Conservation (phyloP, 768 basidiomycete species). For the Suillus sp. region DNA sequence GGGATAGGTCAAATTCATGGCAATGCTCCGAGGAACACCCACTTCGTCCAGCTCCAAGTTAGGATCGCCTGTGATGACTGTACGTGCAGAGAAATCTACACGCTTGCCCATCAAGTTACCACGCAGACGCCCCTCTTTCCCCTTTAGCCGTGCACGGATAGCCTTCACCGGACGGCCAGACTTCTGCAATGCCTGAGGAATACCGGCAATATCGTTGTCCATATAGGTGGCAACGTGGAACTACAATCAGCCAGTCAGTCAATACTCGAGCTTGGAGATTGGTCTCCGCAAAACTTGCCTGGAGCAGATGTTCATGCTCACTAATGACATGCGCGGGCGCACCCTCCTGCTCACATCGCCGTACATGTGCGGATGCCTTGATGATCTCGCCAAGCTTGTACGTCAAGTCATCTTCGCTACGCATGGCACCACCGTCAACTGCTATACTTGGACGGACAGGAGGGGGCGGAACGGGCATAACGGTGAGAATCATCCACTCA, state of each 20-base stretch:
- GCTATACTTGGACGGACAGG: constrained; percentile 98
- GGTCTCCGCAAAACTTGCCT: constrained; percentile 52
- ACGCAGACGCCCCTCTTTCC: constrained; percentile 96
- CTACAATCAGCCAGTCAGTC: constrained; percentile 39
- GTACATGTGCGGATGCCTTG: constrained; percentile 90
- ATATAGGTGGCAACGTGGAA: constrained; percentile 99
- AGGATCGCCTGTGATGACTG: constrained; percentile 98
- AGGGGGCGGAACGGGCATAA: constrained; percentile 96
- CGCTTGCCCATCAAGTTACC: constrained; percentile 99
- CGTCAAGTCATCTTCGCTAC: constrained; percentile 97
- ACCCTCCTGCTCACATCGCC: constrained; percentile 93
- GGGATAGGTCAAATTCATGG: constrained; percentile 97
- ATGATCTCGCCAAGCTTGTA: constrained; percentile 98
- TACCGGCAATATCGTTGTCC: constrained; percentile 99
- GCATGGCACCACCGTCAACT: constrained; percentile 94
- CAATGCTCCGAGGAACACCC: constrained; percentile 92
- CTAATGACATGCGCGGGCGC: constrained; percentile 94
- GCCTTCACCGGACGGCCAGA: constrained; percentile 98
- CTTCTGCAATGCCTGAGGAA: constrained; percentile 96
- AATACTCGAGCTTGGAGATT: background rate
- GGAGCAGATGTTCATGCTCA: constrained; percentile 94
- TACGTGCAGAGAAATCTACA: constrained; percentile 98
- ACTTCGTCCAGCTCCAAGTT: constrained; percentile 96
- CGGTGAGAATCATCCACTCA: constrained; percentile 99
- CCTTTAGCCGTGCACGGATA: constrained; percentile 96